Percentiles rank a stretch among this genome's conserved stretches.
Conservation (phyloP, 495 filamentous ascomycete genomes). For the Aspergillus taichungensis region DNA sequence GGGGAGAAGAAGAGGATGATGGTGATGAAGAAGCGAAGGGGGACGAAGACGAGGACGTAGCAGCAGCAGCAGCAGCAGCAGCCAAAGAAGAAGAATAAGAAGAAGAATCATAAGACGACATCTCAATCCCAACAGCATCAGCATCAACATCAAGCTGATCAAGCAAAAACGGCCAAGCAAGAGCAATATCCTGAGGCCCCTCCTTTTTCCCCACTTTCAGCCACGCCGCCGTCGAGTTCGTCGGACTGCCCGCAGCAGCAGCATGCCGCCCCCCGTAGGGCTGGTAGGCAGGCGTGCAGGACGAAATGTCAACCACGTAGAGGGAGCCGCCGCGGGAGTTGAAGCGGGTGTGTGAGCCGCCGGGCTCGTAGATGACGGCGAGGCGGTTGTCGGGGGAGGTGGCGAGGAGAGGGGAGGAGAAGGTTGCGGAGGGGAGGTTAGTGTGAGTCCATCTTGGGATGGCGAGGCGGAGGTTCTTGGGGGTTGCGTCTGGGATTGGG, state of each 20-base stretch:
- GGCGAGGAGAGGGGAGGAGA: slow-evolving; percentile 11
- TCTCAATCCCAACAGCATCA: no score
- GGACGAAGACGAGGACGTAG: no score
- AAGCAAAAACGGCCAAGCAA: slow-evolving; percentile 8
- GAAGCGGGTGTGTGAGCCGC: slow-evolving; percentile 3
- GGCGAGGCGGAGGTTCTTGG: slow-evolving; percentile 3
- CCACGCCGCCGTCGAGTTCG: neutral
- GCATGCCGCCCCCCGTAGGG: neutral
- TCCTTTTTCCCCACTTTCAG: neutral
- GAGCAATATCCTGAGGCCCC: slow-evolving; percentile 1
- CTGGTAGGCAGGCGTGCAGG: neutral
- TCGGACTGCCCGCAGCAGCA: neutral
- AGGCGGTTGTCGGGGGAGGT: slow-evolving; percentile 9
- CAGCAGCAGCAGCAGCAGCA: no score
- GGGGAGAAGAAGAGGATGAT: no score
- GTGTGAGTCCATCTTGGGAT: slow-evolving; percentile 4
- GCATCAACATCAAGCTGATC: neutral
- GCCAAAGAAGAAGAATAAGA: no score
- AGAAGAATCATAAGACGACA: no score
- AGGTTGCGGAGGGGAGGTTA: slow-evolving; percentile 11
- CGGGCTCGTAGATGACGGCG: slow-evolving; percentile 12
- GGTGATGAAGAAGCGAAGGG: no score
- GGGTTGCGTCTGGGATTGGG: neutral
- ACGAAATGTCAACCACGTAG: slow-evolving; percentile 8
- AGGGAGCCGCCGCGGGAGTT: slow-evolving; percentile 9